phyloP scores from a whole-genome alignment of 352 stramenopile species.

The Globisporangium cylindrosporum region DNA sequence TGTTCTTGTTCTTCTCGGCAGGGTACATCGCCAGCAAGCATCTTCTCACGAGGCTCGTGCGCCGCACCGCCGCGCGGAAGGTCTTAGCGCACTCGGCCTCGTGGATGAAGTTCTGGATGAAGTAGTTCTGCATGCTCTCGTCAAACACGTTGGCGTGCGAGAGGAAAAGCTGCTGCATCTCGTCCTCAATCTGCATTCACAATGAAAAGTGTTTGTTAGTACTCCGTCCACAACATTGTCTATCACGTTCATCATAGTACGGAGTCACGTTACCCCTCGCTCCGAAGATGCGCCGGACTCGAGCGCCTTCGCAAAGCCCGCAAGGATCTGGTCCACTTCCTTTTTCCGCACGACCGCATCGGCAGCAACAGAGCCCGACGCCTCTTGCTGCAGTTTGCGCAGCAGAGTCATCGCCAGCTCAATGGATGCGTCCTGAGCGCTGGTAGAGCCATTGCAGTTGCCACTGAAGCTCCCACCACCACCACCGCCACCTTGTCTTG shows the following conservation, averaged over 20 bases:
- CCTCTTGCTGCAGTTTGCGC: conserved; percentile 48
- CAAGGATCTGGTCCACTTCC: conserved; percentile 58
- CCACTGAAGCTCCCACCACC: background rate
- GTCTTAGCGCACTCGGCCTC: conserved; percentile 67
- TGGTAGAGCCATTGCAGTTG: background rate
- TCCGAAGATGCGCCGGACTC: conserved; percentile 41
- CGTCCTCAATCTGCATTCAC: conserved; percentile 40
- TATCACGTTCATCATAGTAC: background rate
- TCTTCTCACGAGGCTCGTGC: conserved; percentile 69
- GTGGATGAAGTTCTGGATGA: conserved; percentile 86
- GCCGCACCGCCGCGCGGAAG: conserved; percentile 60
- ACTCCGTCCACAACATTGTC: background rate
- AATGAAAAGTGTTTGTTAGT: background rate
- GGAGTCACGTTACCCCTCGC: conserved; percentile 24
- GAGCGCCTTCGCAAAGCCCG: conserved; percentile 55
- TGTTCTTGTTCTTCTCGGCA: conserved; percentile 28
- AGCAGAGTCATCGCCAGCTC: conserved; percentile 58
- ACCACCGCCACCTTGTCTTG: background rate
- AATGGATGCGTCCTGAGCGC: conserved; percentile 36
- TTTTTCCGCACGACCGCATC: conserved; percentile 40
- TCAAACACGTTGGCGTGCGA: conserved; percentile 84
- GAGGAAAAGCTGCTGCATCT: conserved; percentile 71
- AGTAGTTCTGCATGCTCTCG: conserved; percentile 82
- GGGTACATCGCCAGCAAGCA: conserved; percentile 76
- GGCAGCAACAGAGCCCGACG: background rate